Evolutionary conservation across 768 basidiomycete genomes (phyloP), one percentile per base, ranked within the genome.

Genomic region (Boletus rufocinnamomeus): DNA sequence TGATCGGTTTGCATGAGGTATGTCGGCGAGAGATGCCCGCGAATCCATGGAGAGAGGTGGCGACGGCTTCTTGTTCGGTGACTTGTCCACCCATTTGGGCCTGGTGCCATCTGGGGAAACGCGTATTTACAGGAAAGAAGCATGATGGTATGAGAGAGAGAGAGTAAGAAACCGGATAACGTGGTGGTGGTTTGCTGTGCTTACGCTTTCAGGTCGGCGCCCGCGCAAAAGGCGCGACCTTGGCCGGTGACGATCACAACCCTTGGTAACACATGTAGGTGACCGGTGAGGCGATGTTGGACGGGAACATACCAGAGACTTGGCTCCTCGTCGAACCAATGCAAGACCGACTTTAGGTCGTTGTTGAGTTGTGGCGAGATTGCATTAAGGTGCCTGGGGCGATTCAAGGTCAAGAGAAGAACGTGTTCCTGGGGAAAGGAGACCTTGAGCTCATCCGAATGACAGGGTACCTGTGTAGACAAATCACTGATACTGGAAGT

Each of bases 321-420:
- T 17, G 87, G 79, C 53, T 91, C 88, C 1, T 80, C 73, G 61
- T 91, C 88, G 64, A 92, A 91, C 89, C 89, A 92, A 58, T 83
- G 77, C 32, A 92, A 69, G 6, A 87, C 66, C 2, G 51, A 60
- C 38, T 78, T 72, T 28, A 91, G 68, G 69, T 87, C 87, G 1
- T 69, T 62, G 17, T 75, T 65, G 79, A 92, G 84, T 7, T 71
- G 75, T 8, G 82, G 81, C 0, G 84, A 84, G 78, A 94, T 82
- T 1, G 93, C 89, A 66, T 95, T 93, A 68, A 91, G 81, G 7
- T 79, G 70, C 53, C 79, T 77, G 0, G 91, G 90, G 8, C 91
- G 80, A 73, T 93, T 93, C 60, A 88, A 68, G 14, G 80, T 79
- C 30, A 89, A 62, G 17, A 82, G 75, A 34, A 85, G 70, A 6